Evolutionary conservation across 2,329 filamentous ascomycete genomes (phyloP).

Genomic region (Nemania serpens): DNA sequence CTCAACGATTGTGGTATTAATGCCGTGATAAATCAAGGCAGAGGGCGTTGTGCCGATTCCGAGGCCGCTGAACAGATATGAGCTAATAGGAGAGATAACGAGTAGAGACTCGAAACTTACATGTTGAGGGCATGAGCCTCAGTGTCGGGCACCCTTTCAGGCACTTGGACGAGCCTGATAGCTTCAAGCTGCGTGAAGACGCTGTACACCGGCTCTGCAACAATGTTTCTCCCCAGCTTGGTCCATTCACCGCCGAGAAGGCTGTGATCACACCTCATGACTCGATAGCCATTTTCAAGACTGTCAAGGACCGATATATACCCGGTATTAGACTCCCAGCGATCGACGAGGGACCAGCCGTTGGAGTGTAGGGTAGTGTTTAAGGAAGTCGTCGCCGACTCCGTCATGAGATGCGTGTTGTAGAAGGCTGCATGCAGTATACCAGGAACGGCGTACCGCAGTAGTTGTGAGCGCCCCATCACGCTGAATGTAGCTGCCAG

Average conservation of each 20-base stretch:
- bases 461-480: constrained; percentile 69
- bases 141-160: constrained; percentile 59
- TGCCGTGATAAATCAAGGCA: constrained; percentile 82
- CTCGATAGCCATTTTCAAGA: constrained; percentile 69
- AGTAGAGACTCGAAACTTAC: constrained; percentile 53
- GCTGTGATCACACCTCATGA: constrained; percentile 92
- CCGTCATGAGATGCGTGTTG: constrained; percentile 74
- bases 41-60: constrained; percentile 91
- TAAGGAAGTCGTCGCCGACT: constrained; percentile 62
- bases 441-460: constrained; percentile 72
- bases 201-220: constrained; percentile 88
- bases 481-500: constrained; percentile 68
- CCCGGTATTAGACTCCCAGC: constrained; percentile 84
- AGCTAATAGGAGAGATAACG: constrained; percentile 16
- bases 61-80: constrained; percentile 65
- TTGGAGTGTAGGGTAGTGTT: constrained; percentile 68
- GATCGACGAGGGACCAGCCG: constrained; percentile 77
- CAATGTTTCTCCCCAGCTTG: constrained; percentile 54
- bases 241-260: constrained; percentile 92
- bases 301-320: constrained; percentile 92
- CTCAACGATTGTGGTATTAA: constrained; percentile 92
- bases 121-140: constrained; percentile 83
- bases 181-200: constrained; percentile 97
- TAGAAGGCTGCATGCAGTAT: constrained; percentile 71
- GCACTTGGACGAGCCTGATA: constrained; percentile 74